Evolutionary conservation across 1,139 yeast species (phyloP), one percentile per base, ranked within the genome.

Genomic region (Pichia sp.): DNA sequence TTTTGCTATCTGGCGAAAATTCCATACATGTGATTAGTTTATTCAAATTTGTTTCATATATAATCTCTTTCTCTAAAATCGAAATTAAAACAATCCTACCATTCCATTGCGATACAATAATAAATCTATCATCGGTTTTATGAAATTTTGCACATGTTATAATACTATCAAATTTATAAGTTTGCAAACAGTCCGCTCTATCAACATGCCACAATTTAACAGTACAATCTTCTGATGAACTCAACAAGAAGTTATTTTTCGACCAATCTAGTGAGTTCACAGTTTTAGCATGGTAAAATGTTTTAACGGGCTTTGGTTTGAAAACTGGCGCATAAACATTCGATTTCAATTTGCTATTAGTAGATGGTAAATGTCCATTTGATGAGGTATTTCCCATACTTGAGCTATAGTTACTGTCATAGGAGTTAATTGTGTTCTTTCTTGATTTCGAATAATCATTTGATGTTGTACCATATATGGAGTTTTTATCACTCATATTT

Each of bases 131-230:
- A 66, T 90, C 97, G 3, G 70, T 71, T 1, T 95, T 95, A 59
- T 88, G 96, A 63, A 90, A 90, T 45, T 77, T 77, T 5, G 86
- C 87, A 16, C 85, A 73, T 0, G 96, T 85, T 5, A 88, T 96
- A 64, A 87, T 85, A 64, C 88, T 96, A 30, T 80, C 77, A 60
- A 88, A 94, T 26, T 67, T 64, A 61, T 86, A 89, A 1, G 82
- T 73, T 47, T 84, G 77, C 32, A 90, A 68, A 49, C 88, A 80
- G 18, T 71, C 74, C 1, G 68, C 68, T 43, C 90, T 71, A 41
- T 85, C 87, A 13, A 84, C 76, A 63, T 90, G 95, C 97, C 97
- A 90, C 43, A 90, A 68, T 52, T 79, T 76, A 1, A 82, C 95
- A 0, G 95, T 83, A 55, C 79, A 77, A 66, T 90, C 97, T 85